Percentiles rank a stretch among this genome's conserved stretches.
phyloP scores from a whole-genome alignment of 176 grass and related monocot genomes.

The Thalia dealbata region DNA sequence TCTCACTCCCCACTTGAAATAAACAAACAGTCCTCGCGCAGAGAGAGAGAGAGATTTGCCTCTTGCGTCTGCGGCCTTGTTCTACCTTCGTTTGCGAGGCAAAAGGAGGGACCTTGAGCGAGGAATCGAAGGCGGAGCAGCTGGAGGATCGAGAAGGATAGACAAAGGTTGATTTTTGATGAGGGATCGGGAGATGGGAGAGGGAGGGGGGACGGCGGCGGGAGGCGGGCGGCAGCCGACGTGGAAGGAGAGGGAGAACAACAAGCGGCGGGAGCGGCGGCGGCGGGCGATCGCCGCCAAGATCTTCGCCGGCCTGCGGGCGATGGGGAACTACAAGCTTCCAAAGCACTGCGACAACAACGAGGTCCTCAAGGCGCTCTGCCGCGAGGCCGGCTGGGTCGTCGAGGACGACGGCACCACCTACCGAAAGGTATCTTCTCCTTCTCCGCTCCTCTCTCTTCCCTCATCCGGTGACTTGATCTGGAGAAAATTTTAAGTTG shows the following conservation, averaged over 20 bases:
- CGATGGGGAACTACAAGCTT: conserved; percentile 16
- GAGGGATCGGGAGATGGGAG: neutral
- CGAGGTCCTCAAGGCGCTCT: conserved; percentile 24
- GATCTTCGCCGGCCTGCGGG: conserved; percentile 23
- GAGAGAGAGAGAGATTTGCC: too few relatives aligned
- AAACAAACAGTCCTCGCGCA: too few relatives aligned
- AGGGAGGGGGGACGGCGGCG: neutral
- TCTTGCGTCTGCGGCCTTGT: too few relatives aligned
- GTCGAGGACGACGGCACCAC: conserved; percentile 24
- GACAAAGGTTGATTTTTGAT: neutral
- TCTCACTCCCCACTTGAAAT: neutral
- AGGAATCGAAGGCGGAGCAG: neutral
- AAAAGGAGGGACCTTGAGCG: neutral
- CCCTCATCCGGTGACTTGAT: neutral
- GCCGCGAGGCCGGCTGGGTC: conserved; percentile 19
- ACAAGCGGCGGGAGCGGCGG: conserved; percentile 25
- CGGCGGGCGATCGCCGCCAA: conserved; percentile 24
- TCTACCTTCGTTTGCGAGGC: neutral
- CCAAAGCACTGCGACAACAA: conserved; percentile 28
- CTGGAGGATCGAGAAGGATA: neutral
- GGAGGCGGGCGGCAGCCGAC: conserved; percentile 20
- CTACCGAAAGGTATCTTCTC: conserved; percentile 11
- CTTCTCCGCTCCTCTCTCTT: neutral
- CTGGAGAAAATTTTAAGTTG: neutral
- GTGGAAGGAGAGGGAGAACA: conserved; percentile 28